A percentile compares a stretch with the other conserved stretches of the same genome.
Evolutionary conservation across 768 basidiomycete genomes (phyloP).

Genomic region (Tephrocybe rancida): DNA sequence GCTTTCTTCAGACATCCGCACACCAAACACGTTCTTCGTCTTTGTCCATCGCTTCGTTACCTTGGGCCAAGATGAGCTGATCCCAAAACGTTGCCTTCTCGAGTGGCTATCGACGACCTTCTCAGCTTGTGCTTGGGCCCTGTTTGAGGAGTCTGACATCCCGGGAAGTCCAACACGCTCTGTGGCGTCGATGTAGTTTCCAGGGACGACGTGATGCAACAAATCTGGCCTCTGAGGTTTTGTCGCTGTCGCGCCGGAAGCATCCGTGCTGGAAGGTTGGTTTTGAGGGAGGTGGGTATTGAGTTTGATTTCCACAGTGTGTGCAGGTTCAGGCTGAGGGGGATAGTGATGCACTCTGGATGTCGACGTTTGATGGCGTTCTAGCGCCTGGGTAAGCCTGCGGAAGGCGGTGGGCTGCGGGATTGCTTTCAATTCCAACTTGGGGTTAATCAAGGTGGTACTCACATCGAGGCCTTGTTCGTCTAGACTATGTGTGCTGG

Average conservation of each 20-base stretch:
- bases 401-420: conserved; percentile 50
- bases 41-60: conserved; percentile 2
- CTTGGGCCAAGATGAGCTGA: neutral
- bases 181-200: conserved; percentile 58
- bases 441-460: conserved; percentile 2
- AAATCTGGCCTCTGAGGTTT: conserved; percentile 12
- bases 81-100: conserved; percentile 2
- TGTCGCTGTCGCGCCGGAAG: conserved; percentile 19
- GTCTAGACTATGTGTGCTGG: conserved; percentile 47
- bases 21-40: conserved; percentile 19
- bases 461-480: conserved; percentile 57
- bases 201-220: conserved; percentile 43
- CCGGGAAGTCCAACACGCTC: conserved; percentile 66
- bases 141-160: conserved; percentile 23
- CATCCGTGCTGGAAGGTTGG: neutral
- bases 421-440: neutral
- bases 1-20: conserved; percentile 11
- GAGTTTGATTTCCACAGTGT: conserved; percentile 11
- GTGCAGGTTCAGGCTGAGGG: conserved; percentile 20
- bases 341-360: conserved; percentile 31
- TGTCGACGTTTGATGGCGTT: conserved; percentile 43
- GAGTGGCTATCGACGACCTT: conserved; percentile 14
- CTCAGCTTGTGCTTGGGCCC: conserved; percentile 11
- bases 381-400: conserved; percentile 46
- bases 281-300: too few species aligned